These are phyloP conservation scores for Boechera retrofracta DNA, from an alignment of 345 rosid genomes.

Conservation along the genomic window DNA sequence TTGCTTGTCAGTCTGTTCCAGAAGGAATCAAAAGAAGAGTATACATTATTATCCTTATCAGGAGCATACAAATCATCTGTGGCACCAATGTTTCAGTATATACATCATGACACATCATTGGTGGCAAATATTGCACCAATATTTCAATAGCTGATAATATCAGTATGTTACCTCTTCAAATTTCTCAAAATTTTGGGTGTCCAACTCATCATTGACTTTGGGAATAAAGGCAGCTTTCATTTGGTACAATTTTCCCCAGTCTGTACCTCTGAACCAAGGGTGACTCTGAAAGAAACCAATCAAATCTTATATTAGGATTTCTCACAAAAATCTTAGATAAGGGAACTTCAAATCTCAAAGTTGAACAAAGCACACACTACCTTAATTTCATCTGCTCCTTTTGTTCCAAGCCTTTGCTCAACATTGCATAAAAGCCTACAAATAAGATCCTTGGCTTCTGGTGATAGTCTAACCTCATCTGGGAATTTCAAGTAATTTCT, in stretches of 20 bases:
- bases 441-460: slow-evolving; percentile 89
- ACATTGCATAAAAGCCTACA: slow-evolving; percentile 92
- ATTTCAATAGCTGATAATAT: slow-evolving; percentile 23
- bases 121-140: slow-evolving; percentile 5
- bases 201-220: slow-evolving; percentile 97
- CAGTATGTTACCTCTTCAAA: slow-evolving; percentile 82
- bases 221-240: slow-evolving; percentile 98
- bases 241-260: slow-evolving; percentile 87
- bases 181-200: slow-evolving; percentile 96
- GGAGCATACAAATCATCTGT: slow-evolving; percentile 26
- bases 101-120: slow-evolving; percentile 17
- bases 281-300: slow-evolving; percentile 64
- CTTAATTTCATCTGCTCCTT: slow-evolving; percentile 94
- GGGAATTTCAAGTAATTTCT: slow-evolving; percentile 97
- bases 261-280: slow-evolving; percentile 80
- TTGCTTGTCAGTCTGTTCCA: slow-evolving; percentile 71
- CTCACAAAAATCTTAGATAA: not conserved
- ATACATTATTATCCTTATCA: slow-evolving; percentile 27
- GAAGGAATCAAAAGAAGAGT: slow-evolving; percentile 40
- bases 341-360: slow-evolving; percentile 36
- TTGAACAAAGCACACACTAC: slow-evolving; percentile 65
- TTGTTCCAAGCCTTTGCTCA: slow-evolving; percentile 88
- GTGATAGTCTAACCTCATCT: slow-evolving; percentile 91
- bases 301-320: slow-evolving; percentile 33
- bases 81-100: slow-evolving; percentile 19